phyloP scores from a whole-genome alignment of 495 filamentous ascomycete genomes.

The Aspergillus nidulans region DNA sequence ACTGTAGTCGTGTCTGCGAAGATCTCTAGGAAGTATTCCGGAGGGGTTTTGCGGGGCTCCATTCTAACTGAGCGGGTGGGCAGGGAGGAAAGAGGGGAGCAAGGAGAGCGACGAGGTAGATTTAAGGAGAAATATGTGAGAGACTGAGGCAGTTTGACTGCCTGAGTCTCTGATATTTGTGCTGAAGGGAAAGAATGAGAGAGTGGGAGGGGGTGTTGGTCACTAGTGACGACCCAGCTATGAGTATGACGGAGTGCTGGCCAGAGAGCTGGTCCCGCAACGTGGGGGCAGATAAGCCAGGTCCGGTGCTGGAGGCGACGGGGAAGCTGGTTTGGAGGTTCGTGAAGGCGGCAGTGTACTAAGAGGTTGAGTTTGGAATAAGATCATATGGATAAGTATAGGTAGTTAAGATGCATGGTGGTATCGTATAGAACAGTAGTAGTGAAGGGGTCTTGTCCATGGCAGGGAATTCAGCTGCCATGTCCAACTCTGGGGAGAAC shows the following conservation, averaged over 20 bases:
- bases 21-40: constrained; percentile 80
- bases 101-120: background rate
- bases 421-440: too few relatives aligned
- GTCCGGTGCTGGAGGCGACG: constrained; percentile 1
- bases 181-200: background rate
- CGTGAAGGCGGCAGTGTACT: background rate
- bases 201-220: background rate
- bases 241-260: constrained; percentile 7
- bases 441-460: background rate
- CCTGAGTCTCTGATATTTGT: background rate
- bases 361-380: background rate
- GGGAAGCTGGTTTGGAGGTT: background rate
- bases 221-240: constrained; percentile 12
- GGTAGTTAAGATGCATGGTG: constrained; percentile 15
- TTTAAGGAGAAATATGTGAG: background rate
- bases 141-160: background rate
- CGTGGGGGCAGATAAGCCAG: constrained; percentile 13
- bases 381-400: background rate
- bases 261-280: constrained; percentile 9
- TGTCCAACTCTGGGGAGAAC: background rate
- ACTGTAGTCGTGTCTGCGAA: constrained; percentile 77
- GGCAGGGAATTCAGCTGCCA: background rate
- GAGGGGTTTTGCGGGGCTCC: constrained; percentile 60
- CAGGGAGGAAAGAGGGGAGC: background rate
- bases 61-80: constrained; percentile 23